Conservation (phyloP, 306 rosid species). For the Fragaria iinumae region DNA sequence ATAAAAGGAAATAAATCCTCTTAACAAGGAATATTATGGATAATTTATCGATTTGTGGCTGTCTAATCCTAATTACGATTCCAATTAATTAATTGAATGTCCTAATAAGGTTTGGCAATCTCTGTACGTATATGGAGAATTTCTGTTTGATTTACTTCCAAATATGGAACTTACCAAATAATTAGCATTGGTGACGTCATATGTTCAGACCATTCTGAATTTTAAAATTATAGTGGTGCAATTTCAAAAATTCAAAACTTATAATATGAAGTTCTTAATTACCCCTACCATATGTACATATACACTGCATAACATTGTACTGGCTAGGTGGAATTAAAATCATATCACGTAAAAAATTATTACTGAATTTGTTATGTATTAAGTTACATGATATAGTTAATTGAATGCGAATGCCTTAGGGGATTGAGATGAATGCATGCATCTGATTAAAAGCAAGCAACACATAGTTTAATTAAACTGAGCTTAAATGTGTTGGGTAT, state of each 20-base stretch:
- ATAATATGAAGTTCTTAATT: neutral
- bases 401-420: neutral
- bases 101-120: neutral
- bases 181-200: neutral
- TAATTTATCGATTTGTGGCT: neutral
- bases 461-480: too few relatives aligned
- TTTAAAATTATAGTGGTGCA: neutral
- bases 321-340: neutral
- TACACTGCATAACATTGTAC: neutral
- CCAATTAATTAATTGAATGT: neutral
- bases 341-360: neutral
- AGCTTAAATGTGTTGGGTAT: neutral
- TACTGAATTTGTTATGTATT: neutral
- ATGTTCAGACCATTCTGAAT: neutral
- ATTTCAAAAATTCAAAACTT: neutral
- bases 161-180: neutral
- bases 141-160: constrained; percentile 11
- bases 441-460: neutral
- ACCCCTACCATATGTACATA: neutral
- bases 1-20: neutral
- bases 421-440: neutral
- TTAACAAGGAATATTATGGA: too few relatives aligned
- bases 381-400: neutral
- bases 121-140: neutral
- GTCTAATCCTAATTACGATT: neutral